Percentiles rank a stretch among this genome's conserved stretches.
Evolutionary conservation across 1,284 basidiomycete genomes (phyloP).

Genomic region (Fomitopsis palustris): DNA sequence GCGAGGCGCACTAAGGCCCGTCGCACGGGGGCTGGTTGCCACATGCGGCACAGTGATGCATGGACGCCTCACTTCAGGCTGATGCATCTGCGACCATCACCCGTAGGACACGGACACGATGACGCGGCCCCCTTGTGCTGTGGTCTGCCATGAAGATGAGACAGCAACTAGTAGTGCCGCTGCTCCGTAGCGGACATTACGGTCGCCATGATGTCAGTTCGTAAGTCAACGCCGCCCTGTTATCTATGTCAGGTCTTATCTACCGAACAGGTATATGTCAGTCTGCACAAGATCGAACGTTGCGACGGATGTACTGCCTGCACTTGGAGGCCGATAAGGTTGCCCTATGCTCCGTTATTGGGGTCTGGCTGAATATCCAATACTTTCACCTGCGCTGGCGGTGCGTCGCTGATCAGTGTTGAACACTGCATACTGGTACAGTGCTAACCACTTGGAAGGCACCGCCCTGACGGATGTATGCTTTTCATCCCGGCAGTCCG

Average conservation of each 20-base stretch:
- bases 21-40: not conserved
- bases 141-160: not conserved
- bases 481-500: not conserved
- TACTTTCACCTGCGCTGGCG: not conserved
- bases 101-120: not conserved
- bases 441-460: not conserved
- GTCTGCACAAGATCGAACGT: not conserved
- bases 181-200: not conserved
- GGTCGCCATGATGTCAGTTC: not conserved
- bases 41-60: slow-evolving; percentile 1
- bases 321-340: not conserved
- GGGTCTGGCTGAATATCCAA: not conserved
- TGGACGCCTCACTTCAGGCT: not conserved
- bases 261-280: not conserved
- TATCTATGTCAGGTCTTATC: not conserved
- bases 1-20: slow-evolving; percentile 3
- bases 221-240: not conserved
- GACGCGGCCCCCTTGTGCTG: not conserved
- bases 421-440: not conserved
- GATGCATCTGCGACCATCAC: not conserved
- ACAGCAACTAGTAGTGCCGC: not conserved
- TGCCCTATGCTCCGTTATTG: not conserved
- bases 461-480: not conserved
- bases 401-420: not conserved
- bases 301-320: not conserved